These are phyloP conservation scores for Nicotiana tabacum DNA, from an alignment of 257 asterid genomes.

Conservation along the genomic window DNA sequence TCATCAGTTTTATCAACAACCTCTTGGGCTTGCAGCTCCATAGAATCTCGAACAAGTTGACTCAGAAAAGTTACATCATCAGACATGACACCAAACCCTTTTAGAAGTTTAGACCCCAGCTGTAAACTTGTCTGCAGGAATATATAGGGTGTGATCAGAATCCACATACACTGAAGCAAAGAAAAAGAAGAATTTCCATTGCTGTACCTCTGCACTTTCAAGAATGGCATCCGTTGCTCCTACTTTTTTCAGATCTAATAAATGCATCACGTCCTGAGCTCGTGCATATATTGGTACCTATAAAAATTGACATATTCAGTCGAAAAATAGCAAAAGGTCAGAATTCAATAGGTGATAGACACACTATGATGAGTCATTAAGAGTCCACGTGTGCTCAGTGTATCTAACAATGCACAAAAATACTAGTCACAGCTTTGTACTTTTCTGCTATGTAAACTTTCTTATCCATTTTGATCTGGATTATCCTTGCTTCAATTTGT, in stretches of 20 bases:
- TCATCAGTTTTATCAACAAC: conserved; percentile 42
- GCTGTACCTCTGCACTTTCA: conserved; percentile 83
- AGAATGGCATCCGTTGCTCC: conserved; percentile 97
- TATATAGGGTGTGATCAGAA: conserved; percentile 18
- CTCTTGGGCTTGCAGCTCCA: conserved; percentile 95
- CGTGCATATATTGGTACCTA: conserved; percentile 92
- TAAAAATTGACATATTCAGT: conserved; percentile 7
- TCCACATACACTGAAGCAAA: background rate
- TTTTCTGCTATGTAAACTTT: background rate
- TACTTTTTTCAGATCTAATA: conserved; percentile 80
- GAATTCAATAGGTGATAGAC: background rate
- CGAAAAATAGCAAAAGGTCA: background rate
- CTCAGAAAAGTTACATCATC: conserved; percentile 82
- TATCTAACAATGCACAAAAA: background rate
- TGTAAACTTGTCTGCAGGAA: conserved; percentile 80
- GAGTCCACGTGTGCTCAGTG: background rate
- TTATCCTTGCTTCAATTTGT: background rate
- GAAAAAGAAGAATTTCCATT: conserved; percentile 4
- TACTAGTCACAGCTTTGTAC: background rate
- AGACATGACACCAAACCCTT: conserved; percentile 90
- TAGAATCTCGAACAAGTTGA: conserved; percentile 70
- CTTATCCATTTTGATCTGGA: conserved; percentile 4
- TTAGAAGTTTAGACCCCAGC: conserved; percentile 92
- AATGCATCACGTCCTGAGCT: conserved; percentile 83
- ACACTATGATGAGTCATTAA: background rate